These are phyloP conservation scores for Rhodotorula taiwanensis DNA, from an alignment of 768 basidiomycete genomes.

Conservation along the genomic window DNA sequence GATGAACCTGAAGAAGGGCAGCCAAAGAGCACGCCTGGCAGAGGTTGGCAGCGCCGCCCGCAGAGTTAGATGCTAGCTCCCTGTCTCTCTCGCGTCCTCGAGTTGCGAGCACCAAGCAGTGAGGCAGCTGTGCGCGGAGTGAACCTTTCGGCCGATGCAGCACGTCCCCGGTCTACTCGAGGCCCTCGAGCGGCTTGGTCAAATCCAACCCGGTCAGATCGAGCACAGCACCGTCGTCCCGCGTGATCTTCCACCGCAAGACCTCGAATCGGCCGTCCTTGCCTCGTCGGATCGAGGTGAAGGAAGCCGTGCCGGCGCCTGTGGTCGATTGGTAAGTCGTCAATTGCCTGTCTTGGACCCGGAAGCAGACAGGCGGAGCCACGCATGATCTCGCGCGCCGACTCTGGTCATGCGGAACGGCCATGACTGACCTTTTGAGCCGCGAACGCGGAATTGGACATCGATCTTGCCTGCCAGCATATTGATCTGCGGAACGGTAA, in stretches of 20 bases:
- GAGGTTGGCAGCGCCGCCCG: too few species aligned
- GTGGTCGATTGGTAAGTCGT: background rate
- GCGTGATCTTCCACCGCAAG: constrained; percentile 33
- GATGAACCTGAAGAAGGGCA: too few species aligned
- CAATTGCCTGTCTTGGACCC: too few species aligned
- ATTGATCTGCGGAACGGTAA: constrained; percentile 25
- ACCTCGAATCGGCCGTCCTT: constrained; percentile 34
- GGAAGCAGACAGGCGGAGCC: background rate
- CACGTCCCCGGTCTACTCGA: too few species aligned
- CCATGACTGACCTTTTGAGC: constrained; percentile 21
- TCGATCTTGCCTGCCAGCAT: constrained; percentile 36
- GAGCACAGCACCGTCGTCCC: constrained; percentile 35
- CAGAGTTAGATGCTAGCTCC: too few species aligned
- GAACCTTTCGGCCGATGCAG: too few species aligned
- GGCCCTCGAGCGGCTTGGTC: background rate
- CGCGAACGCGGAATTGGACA: constrained; percentile 33
- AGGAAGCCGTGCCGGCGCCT: constrained; percentile 33
- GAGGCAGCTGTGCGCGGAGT: too few species aligned
- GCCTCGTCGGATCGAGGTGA: constrained; percentile 36
- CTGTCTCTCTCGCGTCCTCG: too few species aligned
- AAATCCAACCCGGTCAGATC: constrained; percentile 28
- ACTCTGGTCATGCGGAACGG: too few species aligned
- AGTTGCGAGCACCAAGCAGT: too few species aligned
- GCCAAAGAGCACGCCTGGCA: too few species aligned
- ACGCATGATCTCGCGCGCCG: too few species aligned